These are phyloP conservation scores for Lumnitzera racemosa DNA, from an alignment of 345 rosid species.

Conservation along the genomic window DNA sequence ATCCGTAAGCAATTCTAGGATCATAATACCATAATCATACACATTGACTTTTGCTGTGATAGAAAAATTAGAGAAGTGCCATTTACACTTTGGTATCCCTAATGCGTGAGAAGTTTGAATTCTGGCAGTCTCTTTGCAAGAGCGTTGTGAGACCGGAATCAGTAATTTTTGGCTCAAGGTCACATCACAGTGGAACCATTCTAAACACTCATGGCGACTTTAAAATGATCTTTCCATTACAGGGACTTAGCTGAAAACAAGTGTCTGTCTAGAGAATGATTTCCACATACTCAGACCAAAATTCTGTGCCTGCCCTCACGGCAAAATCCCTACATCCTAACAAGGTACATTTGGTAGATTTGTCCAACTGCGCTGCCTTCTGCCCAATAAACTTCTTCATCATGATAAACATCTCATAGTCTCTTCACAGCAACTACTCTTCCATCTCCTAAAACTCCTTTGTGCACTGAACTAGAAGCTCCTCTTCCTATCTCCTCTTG, in stretches of 20 bases:
- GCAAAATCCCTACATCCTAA: slow-evolving; percentile 47
- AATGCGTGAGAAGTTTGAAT: slow-evolving; percentile 15
- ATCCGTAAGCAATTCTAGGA: slow-evolving; percentile 37
- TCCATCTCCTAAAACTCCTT: slow-evolving; percentile 32
- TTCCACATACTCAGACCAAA: slow-evolving; percentile 41
- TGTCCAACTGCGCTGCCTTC: slow-evolving; percentile 43
- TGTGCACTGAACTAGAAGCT: slow-evolving; percentile 40
- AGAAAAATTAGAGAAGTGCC: slow-evolving; percentile 30
- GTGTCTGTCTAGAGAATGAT: slow-evolving; percentile 42
- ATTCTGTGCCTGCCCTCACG: slow-evolving; percentile 30
- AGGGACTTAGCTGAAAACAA: slow-evolving; percentile 24
- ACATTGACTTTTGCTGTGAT: slow-evolving; percentile 36
- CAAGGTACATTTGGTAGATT: slow-evolving; percentile 51
- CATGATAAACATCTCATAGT: slow-evolving; percentile 30
- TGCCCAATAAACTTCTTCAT: slow-evolving; percentile 42
- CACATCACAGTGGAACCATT: slow-evolving; percentile 53
- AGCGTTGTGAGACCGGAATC: slow-evolving; percentile 52
- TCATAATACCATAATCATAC: slow-evolving; percentile 32
- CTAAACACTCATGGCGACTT: slow-evolving; percentile 56
- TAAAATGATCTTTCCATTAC: slow-evolving; percentile 41
- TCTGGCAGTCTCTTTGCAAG: slow-evolving; percentile 14
- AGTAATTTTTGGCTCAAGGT: slow-evolving; percentile 40
- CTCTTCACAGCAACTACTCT: slow-evolving; percentile 43
- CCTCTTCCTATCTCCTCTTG: slow-evolving; percentile 37
- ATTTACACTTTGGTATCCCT: slow-evolving; percentile 34